phyloP scores from a whole-genome alignment of 495 filamentous ascomycete genomes.

The Coniosporium apollinis region DNA sequence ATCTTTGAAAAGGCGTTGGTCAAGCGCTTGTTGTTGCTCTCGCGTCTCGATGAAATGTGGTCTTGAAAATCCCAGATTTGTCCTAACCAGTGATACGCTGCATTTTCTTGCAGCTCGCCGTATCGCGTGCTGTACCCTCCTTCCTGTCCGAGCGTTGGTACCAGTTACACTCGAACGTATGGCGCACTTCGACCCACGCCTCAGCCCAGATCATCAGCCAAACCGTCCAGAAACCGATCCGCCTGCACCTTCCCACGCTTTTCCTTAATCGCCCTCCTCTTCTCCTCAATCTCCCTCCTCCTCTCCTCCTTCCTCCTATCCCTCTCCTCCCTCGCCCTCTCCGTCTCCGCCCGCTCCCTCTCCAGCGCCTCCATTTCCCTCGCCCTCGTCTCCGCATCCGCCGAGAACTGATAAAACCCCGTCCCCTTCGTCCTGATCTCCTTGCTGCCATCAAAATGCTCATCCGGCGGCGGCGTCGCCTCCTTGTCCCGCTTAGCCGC shows the following conservation, averaged over 20 bases:
- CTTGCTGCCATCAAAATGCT: conserved; percentile 67
- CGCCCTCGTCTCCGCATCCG: conserved; percentile 44
- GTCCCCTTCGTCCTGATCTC: conserved; percentile 79
- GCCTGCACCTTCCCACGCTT: conserved; percentile 43
- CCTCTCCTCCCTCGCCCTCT: conserved; percentile 31
- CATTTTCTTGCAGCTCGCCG: no score
- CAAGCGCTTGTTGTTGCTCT: no score
- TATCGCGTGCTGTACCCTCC: no score
- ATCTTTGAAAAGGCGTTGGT: no score
- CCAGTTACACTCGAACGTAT: no score
- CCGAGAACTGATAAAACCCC: conserved; percentile 76
- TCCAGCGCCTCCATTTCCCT: conserved; percentile 63
- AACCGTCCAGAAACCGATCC: conserved; percentile 44
- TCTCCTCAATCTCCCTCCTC: conserved; percentile 32
- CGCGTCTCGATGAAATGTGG: no score
- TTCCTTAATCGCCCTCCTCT: conserved; percentile 38
- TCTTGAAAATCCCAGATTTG: no score
- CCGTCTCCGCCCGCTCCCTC: conserved; percentile 49
- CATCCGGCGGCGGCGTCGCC: conserved; percentile 55
- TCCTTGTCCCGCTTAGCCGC: conserved; percentile 58
- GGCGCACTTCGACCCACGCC: no score
- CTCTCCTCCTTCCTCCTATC: conserved; percentile 24
- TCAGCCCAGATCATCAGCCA: conserved; percentile 12
- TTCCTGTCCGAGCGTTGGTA: no score
- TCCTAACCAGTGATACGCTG: no score